phyloP scores from a whole-genome alignment of 2,329 filamentous ascomycete species.

The Neonectria neomacrospora region DNA sequence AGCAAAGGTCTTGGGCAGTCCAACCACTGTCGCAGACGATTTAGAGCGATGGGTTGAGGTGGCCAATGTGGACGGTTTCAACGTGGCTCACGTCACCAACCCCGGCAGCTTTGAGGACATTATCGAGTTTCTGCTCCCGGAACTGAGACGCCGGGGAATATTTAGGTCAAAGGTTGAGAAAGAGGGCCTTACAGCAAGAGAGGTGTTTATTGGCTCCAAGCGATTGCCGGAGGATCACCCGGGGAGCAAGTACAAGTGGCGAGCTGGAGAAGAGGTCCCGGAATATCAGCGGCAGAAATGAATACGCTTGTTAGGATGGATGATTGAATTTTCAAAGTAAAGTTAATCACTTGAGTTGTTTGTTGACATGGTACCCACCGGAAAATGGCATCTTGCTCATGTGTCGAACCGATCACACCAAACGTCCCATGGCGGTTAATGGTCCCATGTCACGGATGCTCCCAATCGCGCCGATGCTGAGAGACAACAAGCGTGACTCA shows the following conservation, averaged over 20 bases:
- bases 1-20: constrained; percentile 25
- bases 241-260: constrained; percentile 66
- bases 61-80: constrained; percentile 55
- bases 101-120: constrained; percentile 50
- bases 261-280: constrained; percentile 8
- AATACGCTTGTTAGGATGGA: background rate
- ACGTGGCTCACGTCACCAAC: constrained; percentile 54
- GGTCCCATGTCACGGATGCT: no score
- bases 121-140: constrained; percentile 43
- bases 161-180: constrained; percentile 36
- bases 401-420: no score
- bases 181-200: constrained; percentile 60
- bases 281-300: background rate
- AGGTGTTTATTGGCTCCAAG: constrained; percentile 69
- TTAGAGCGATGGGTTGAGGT: constrained; percentile 56
- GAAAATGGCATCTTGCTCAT: no score
- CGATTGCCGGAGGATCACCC: constrained; percentile 67
- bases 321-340: no score
- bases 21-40: constrained; percentile 53
- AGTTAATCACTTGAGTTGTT: no score
- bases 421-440: no score
- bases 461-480: no score
- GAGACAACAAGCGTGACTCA: no score
- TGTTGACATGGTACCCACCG: no score
- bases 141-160: constrained; percentile 39